Base-by-base conservation (phyloP, 768 basidiomycete species). In the Austroboletus festivus region DNA sequence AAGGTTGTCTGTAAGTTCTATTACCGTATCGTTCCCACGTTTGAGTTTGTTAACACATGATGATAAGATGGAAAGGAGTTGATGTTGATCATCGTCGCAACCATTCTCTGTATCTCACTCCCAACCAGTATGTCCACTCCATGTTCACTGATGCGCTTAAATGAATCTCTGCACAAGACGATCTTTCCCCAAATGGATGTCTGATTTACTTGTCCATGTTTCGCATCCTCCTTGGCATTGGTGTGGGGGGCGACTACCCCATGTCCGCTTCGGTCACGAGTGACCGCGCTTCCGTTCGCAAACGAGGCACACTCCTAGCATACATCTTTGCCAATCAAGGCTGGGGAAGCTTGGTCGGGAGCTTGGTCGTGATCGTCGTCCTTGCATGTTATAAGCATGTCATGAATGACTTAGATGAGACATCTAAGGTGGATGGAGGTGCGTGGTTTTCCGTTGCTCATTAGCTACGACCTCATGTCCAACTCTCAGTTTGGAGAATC, bases 261-360 rank as follows among this genome's bases (percentile, higher is more conserved):
- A 84, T 89, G 85, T 81, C 78, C 11, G 85, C 86, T 0, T 78
- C 78, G 10, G 71, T 88, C 48, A 79, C 83, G 11, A 79, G 78
- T 6, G 87, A 90, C 56, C 76, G 85, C 13, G 75, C 86, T 6
- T 77, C 77, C 52, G 60, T 88, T 33, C 72, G 79, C 31, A 81
- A 85, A 42, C 77, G 85, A 15, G 88, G 88, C 0, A 83, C 83
- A 0, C 74, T 90, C 67, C 74, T 91, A n/a, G 74, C 82, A 19
- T 87, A 85, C 59, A 85, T 87, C 56, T 89, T 88, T 56, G 74
- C 84, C 1, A 84, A 83, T 62, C 83, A 89, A 64, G 88, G 87
- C 11, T 89, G 86, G 85, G 87, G 89, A 23, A 80, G 74, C 35
- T 74, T 90, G 46, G 58, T 80, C 30, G 88, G 85, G 8, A 74